Base-by-base conservation (phyloP, 495 filamentous ascomycete genomes). In the Letharia lupina region DNA sequence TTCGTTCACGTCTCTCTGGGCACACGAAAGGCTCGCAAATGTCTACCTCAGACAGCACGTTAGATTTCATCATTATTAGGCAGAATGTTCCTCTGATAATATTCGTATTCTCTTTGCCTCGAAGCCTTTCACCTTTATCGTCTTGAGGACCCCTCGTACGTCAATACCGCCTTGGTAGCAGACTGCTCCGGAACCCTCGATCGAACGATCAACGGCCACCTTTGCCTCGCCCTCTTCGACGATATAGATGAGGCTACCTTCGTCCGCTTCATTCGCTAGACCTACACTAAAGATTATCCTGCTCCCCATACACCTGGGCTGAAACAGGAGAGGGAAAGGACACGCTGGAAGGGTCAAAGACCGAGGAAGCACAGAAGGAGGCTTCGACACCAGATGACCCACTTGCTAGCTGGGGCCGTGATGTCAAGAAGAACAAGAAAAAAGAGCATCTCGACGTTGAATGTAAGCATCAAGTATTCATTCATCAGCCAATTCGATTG, bases 151-250 rank as follows among this genome's bases (percentile, higher is more conserved):
- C 31, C 47, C 63, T 13, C 45, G 33, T 65, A 62, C 16, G 54
- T 61, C 31, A 58, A 68, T 57, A 57, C 62, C 3, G 28, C 56
- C 8, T 28, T 68, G 20, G 40, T 68, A 33, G 57, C 62, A 37
- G n/a, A 62, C 15, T 65, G 59, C 40, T 65, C 62, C 9, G 40
- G 35, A 4, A 58, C 62, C 39, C 31, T 68, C 13, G 67, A 68
- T 60, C 63, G 63, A 13, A 64, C 65, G 62, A 68, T 68, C 45
- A 65, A 65, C 48, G 63, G 62, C 47, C 58, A 65, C 33, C 44
- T 68, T 23, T 65, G 67, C 13, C 65, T 61, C 54, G 67, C 67
- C 28, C 13, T 61, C 57, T 52, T 68, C 10, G 31, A 65, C 28
- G 58, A 65, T 28, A 58, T 62, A 35, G 67, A 68, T 4, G 47